These are phyloP conservation scores for Fusarium bactridioides DNA, from an alignment of 2,329 filamentous ascomycete genomes.

Conservation along the genomic window DNA sequence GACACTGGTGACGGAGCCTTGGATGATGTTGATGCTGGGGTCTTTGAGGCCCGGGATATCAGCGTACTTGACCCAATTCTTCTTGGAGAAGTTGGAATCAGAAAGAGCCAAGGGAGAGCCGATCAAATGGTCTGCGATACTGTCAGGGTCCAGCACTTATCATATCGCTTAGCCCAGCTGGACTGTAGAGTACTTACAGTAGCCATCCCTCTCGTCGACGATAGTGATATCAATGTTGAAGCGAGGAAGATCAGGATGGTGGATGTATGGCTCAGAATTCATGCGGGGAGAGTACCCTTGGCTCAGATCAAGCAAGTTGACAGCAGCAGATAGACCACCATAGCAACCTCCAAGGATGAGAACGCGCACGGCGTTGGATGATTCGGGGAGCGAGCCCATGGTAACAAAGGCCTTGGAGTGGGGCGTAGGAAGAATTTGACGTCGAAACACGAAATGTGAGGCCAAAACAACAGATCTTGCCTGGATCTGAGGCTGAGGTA, in stretches of 20 bases:
- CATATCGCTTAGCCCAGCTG: neutral
- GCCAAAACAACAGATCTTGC: neutral
- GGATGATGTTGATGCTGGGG: constrained; percentile 68
- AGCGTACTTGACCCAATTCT: constrained; percentile 74
- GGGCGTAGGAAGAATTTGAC: constrained; percentile 5
- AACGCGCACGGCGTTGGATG: constrained; percentile 57
- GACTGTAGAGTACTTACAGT: constrained; percentile 62
- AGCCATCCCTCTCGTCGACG: constrained; percentile 84
- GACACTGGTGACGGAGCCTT: constrained; percentile 69
- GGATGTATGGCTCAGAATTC: constrained; percentile 47
- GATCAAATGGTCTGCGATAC: constrained; percentile 72
- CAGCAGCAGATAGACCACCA: constrained; percentile 70
- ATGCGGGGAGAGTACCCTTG: constrained; percentile 62
- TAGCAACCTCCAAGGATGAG: constrained; percentile 77
- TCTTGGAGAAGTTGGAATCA: constrained; percentile 67
- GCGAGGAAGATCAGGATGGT: constrained; percentile 53
- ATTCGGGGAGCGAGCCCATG: constrained; percentile 45
- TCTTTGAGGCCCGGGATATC: constrained; percentile 72
- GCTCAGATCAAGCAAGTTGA: constrained; percentile 73
- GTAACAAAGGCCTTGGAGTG: constrained; percentile 22
- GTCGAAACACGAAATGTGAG: neutral
- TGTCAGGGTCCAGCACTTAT: constrained; percentile 2
- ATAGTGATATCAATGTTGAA: constrained; percentile 74
- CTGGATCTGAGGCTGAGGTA: constrained; percentile 4
- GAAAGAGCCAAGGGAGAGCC: constrained; percentile 77